Evolutionary conservation across 805 yeast genomes (phyloP).

Genomic region (Nakazawaea wickerhamii): DNA sequence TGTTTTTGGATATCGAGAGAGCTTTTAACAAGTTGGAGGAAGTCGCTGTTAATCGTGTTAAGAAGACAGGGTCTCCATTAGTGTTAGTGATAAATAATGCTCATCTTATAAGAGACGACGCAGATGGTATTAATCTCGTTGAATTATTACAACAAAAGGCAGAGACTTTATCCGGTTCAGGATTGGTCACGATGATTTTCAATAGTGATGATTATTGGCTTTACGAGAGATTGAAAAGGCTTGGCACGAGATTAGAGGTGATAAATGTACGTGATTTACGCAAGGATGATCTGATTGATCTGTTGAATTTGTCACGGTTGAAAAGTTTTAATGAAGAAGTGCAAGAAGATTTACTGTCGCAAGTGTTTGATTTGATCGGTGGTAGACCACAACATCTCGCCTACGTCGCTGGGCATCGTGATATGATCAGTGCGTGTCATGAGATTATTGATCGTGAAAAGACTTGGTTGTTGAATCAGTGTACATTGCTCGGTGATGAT

Average conservation of each 20-base stretch:
- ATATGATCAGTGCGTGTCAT: slow-evolving; percentile 58
- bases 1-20: slow-evolving; percentile 73
- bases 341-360: slow-evolving; percentile 36
- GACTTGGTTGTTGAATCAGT: slow-evolving; percentile 81
- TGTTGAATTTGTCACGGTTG: slow-evolving; percentile 46
- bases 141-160: slow-evolving; percentile 82
- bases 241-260: slow-evolving; percentile 72
- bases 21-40: slow-evolving; percentile 74
- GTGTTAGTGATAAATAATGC: slow-evolving; percentile 68
- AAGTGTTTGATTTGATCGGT: slow-evolving; percentile 66
- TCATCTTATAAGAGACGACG: slow-evolving; percentile 71
- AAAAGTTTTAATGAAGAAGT: slow-evolving; percentile 35
- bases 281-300: slow-evolving; percentile 48
- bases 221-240: slow-evolving; percentile 64
- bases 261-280: slow-evolving; percentile 61
- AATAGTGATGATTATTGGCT: slow-evolving; percentile 86
- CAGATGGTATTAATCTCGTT: slow-evolving; percentile 63
- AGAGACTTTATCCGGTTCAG: slow-evolving; percentile 68
- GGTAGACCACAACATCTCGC: slow-evolving; percentile 82
- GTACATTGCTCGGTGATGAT: slow-evolving; percentile 67
- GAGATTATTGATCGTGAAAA: slow-evolving; percentile 71
- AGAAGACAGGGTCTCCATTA: slow-evolving; percentile 46
- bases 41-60: slow-evolving; percentile 51
- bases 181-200: slow-evolving; percentile 60
- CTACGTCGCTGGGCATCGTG: slow-evolving; percentile 56